phyloP scores from a whole-genome alignment of 768 basidiomycete species.

The Lactarius tabidus region DNA sequence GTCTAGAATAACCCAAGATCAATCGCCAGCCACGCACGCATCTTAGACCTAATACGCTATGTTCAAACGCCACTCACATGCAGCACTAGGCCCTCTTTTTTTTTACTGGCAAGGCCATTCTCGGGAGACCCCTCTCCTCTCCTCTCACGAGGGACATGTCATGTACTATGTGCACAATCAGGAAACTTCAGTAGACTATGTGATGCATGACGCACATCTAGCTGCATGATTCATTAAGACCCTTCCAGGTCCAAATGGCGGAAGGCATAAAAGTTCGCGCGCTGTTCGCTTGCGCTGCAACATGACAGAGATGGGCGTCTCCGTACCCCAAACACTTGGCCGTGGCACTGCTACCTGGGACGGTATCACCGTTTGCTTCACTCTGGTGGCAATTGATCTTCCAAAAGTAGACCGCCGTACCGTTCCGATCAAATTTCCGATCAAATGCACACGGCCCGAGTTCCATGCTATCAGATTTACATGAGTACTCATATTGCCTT shows the following conservation, averaged over 20 bases:
- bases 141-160: background rate
- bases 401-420: slow-evolving; percentile 3
- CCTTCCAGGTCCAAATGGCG: background rate
- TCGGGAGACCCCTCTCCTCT: background rate
- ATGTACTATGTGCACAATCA: background rate
- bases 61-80: background rate
- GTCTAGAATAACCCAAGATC: background rate
- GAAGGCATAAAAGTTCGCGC: background rate
- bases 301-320: background rate
- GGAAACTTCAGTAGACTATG: background rate
- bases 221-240: background rate
- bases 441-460: slow-evolving; percentile 10
- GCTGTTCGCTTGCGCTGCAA: background rate
- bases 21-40: background rate
- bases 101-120: slow-evolving; percentile 1
- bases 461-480: slow-evolving; percentile 5
- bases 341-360: background rate
- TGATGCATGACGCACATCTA: background rate
- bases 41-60: background rate
- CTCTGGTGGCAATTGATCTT: background rate
- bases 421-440: background rate
- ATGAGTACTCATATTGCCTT: slow-evolving; percentile 3
- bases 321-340: background rate
- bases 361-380: background rate
- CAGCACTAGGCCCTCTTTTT: background rate